A percentile compares a stretch with the other conserved stretches of the same genome.
phyloP scores from a whole-genome alignment of 208 protist species.

The Trypanosoma platydactyli region DNA sequence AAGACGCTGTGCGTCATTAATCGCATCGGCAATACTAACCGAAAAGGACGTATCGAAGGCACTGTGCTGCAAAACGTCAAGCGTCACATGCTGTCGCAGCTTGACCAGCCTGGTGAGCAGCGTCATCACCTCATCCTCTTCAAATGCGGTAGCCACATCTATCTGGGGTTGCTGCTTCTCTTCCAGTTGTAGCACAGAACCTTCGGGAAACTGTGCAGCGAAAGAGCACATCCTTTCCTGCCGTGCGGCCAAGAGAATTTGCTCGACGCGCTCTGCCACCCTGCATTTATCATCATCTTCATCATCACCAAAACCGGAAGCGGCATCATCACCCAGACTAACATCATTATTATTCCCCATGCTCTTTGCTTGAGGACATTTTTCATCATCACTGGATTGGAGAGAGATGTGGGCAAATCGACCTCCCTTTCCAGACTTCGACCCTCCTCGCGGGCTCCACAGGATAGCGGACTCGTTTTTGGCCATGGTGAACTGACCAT shows the following conservation, averaged over 20 bases:
- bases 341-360: too few relatives aligned
- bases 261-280: slow-evolving; percentile 16
- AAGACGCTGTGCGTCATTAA: slow-evolving; percentile 36
- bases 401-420: slow-evolving; percentile 11
- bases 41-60: slow-evolving; percentile 39
- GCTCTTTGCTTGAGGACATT: neutral
- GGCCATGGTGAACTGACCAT: slow-evolving; percentile 10
- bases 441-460: slow-evolving; percentile 5
- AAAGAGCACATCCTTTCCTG: slow-evolving; percentile 10
- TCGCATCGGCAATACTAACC: slow-evolving; percentile 43
- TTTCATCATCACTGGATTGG: slow-evolving; percentile 24
- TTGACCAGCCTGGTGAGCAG: slow-evolving; percentile 33
- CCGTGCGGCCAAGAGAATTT: slow-evolving; percentile 9
- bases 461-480: slow-evolving; percentile 3
- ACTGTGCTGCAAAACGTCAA: slow-evolving; percentile 38
- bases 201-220: slow-evolving; percentile 21
- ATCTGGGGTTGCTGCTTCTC: neutral
- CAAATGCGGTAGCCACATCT: slow-evolving; percentile 5
- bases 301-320: neutral
- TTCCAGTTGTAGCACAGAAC: neutral
- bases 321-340: too few relatives aligned
- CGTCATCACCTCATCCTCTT: slow-evolving; percentile 16
- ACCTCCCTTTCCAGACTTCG: neutral
- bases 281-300: neutral
- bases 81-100: slow-evolving; percentile 30